Conservation (phyloP, 768 basidiomycete genomes). For the Trametes punicea region DNA sequence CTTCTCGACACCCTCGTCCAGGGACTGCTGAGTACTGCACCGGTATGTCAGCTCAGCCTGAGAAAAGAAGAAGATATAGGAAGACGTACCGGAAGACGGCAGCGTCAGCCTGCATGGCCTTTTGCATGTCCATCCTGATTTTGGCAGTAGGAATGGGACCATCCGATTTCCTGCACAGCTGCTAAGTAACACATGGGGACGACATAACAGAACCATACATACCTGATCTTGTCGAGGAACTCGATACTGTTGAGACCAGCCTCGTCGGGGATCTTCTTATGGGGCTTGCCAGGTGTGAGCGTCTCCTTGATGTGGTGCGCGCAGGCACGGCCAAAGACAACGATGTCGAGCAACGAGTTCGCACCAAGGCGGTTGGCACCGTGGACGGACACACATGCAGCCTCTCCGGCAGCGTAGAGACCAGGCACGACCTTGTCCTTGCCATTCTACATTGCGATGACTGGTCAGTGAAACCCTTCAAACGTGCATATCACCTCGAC, state of each 20-base stretch:
- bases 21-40: conserved; percentile 73
- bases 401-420: conserved; percentile 97
- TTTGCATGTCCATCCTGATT: conserved; percentile 95
- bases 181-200: not conserved
- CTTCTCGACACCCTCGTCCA: conserved; percentile 92
- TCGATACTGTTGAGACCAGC: conserved; percentile 83
- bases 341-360: conserved; percentile 97
- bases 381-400: conserved; percentile 97
- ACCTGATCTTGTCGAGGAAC: conserved; percentile 85
- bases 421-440: conserved; percentile 95
- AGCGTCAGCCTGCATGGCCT: conserved; percentile 97
- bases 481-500: not conserved
- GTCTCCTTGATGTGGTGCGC: conserved; percentile 96
- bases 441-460: conserved; percentile 49
- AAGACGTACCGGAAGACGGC: conserved; percentile 83
- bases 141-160: conserved; percentile 86
- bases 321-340: conserved; percentile 99
- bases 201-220: conserved; percentile 1
- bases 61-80: not conserved
- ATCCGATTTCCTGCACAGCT: conserved; percentile 54
- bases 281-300: conserved; percentile 83
- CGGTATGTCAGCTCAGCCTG: not conserved
- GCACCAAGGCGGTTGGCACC: conserved; percentile 99
- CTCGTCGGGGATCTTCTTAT: conserved; percentile 83
- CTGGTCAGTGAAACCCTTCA: not conserved